phyloP scores from a whole-genome alignment of 1,284 basidiomycete genomes.

The Papiliotrema terrestris region DNA sequence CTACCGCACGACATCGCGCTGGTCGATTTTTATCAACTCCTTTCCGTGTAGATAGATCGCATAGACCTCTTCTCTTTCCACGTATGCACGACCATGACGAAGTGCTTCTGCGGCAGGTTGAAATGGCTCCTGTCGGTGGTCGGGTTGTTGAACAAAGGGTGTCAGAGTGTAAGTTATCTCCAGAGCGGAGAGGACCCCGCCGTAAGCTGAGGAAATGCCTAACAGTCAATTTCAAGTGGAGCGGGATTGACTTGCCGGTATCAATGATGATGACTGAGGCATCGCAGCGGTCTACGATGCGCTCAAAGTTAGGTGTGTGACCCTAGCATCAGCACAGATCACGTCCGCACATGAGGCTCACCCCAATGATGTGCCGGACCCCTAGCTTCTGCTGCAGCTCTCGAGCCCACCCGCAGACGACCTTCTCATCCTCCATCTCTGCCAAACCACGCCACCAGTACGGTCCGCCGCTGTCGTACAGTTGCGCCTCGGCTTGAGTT shows the following conservation, averaged over 20 bases:
- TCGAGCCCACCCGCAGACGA: slow-evolving; percentile 68
- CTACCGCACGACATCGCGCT: slow-evolving; percentile 27
- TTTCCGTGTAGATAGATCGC: slow-evolving; percentile 60
- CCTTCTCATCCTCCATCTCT: slow-evolving; percentile 54
- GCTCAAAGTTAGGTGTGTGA: slow-evolving; percentile 84
- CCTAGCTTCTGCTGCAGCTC: slow-evolving; percentile 67
- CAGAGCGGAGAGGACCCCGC: slow-evolving; percentile 80
- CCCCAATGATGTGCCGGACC: slow-evolving; percentile 77
- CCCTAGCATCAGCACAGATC: slow-evolving; percentile 50
- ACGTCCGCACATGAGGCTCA: slow-evolving; percentile 13
- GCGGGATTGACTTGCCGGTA: slow-evolving; percentile 63
- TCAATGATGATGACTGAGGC: slow-evolving; percentile 90
- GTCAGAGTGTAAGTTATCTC: slow-evolving; percentile 75
- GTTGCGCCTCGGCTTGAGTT: slow-evolving; percentile 61
- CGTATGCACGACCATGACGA: slow-evolving; percentile 51
- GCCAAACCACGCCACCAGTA: slow-evolving; percentile 83
- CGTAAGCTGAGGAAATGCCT: slow-evolving; percentile 91
- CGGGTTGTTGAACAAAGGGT: slow-evolving; percentile 15
- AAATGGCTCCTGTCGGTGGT: slow-evolving; percentile 31
- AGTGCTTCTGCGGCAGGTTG: slow-evolving; percentile 1
- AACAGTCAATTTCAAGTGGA: slow-evolving; percentile 66
- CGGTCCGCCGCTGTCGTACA: slow-evolving; percentile 74
- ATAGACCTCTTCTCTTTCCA: slow-evolving; percentile 71
- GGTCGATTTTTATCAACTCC: slow-evolving; percentile 38
- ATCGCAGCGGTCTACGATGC: slow-evolving; percentile 74